A percentile compares a stretch with the other conserved stretches of the same genome.
Conservation (phyloP, 2,329 filamentous ascomycete species). For the Exophiala spinifera region DNA sequence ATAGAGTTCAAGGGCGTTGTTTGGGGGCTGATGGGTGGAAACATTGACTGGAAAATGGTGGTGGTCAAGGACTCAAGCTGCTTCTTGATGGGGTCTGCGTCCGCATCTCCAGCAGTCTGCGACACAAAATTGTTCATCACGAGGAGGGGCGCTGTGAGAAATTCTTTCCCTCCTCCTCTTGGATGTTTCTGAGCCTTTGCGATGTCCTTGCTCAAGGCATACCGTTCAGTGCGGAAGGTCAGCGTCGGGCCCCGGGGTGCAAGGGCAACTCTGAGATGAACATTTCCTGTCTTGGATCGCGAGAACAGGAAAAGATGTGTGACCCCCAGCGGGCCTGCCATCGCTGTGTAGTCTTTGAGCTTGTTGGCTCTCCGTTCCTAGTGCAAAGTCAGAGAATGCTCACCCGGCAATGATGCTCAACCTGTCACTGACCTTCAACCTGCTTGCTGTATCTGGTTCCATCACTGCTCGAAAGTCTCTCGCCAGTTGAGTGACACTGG, state of each 20-base stretch:
- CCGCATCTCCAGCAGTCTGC: slow-evolving; percentile 54
- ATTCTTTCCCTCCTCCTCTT: slow-evolving; percentile 78
- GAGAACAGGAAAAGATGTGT: slow-evolving; percentile 93
- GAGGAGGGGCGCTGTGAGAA: slow-evolving; percentile 77
- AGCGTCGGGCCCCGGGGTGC: slow-evolving; percentile 89
- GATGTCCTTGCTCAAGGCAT: slow-evolving; percentile 90
- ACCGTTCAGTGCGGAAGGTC: slow-evolving; percentile 91
- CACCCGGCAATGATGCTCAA: background rate
- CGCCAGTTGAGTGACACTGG: slow-evolving; percentile 85
- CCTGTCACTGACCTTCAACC: slow-evolving; percentile 60
- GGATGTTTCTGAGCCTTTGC: slow-evolving; percentile 79
- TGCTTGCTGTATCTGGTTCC: slow-evolving; percentile 88
- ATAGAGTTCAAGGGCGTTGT: slow-evolving; percentile 88
- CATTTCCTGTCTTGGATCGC: slow-evolving; percentile 82
- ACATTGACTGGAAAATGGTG: slow-evolving; percentile 92
- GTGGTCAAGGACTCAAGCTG: slow-evolving; percentile 91
- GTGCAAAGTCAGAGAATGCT: slow-evolving; percentile 1
- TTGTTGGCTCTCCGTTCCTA: slow-evolving; percentile 81
- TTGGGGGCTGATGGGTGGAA: slow-evolving; percentile 92
- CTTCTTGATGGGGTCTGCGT: slow-evolving; percentile 73
- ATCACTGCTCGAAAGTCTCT: slow-evolving; percentile 89
- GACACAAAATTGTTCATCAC: slow-evolving; percentile 98
- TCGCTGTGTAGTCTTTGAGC: slow-evolving; percentile 86
- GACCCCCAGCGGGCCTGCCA: slow-evolving; percentile 91
- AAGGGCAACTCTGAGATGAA: slow-evolving; percentile 81